phyloP scores from a whole-genome alignment of 2,329 filamentous ascomycete species.

The Paecilomyces formosus region DNA sequence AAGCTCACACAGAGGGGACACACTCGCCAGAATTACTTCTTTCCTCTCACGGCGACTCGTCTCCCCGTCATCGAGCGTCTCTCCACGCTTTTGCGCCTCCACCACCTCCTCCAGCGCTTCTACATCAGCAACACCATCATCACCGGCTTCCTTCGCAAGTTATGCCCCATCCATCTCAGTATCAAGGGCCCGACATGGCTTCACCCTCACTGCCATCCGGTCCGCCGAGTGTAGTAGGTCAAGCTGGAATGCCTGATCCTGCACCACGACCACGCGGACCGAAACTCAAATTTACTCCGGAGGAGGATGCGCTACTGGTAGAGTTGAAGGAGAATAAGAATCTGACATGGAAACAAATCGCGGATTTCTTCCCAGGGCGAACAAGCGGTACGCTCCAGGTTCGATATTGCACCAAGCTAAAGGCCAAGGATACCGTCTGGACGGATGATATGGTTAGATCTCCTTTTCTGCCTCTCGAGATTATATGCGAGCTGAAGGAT shows the following conservation, averaged over 20 bases:
- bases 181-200: slow-evolving; percentile 46
- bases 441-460: slow-evolving; percentile 74
- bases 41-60: slow-evolving; percentile 23
- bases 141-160: slow-evolving; percentile 70
- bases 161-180: slow-evolving; percentile 59
- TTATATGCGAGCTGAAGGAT: background rate
- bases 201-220: slow-evolving; percentile 45
- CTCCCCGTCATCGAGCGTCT: slow-evolving; percentile 20
- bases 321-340: slow-evolving; percentile 93
- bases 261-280: slow-evolving; percentile 74
- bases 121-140: slow-evolving; percentile 56
- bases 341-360: slow-evolving; percentile 95
- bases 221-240: slow-evolving; percentile 77
- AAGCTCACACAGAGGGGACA: slow-evolving; percentile 19
- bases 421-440: slow-evolving; percentile 90
- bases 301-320: slow-evolving; percentile 80
- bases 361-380: slow-evolving; percentile 87
- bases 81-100: slow-evolving; percentile 33
- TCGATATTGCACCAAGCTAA: slow-evolving; percentile 89
- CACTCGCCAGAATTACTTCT: slow-evolving; percentile 30
- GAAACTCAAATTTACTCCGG: slow-evolving; percentile 88
- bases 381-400: slow-evolving; percentile 89
- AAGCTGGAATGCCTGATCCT: slow-evolving; percentile 78
- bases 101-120: slow-evolving; percentile 35
- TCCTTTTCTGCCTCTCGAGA: background rate